Evolutionary conservation across 495 filamentous ascomycete species (phyloP), one percentile per base, ranked within the genome.

Genomic region (Niebla homalea): DNA sequence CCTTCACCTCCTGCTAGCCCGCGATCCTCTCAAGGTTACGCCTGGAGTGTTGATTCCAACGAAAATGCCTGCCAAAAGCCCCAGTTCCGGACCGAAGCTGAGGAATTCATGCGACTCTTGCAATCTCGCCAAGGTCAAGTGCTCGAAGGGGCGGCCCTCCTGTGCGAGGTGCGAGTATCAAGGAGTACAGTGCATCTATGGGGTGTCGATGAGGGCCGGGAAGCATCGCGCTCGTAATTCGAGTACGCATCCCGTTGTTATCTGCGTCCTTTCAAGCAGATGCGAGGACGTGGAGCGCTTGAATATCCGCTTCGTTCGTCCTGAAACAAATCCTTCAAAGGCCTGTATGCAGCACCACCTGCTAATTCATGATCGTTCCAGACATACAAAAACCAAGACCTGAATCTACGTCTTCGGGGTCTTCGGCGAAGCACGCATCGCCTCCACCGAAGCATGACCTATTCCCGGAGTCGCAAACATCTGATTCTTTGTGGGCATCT

Each of bases 91-190:
- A 26, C 48, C 41, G 48, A 50, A 50, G 21, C 38, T 50, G 18
- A 26, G 48, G 35, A 43, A 41, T 18, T 50, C 48, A 11, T 50
- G 48, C 48, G 48, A 50, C 32, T 41, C 48, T 15, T 50, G 48
- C 38, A 50, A 50, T 32, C 48, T 42, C 25, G 48, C 48, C 38
- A 50, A 50, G 36, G 48, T 50, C 36, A 50, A 50, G 18, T 50
- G 48, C 38, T 42, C 48, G 15, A 50, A 50, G 32, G 48, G 23
- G n/a, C 11, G 48, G 21, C 48, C 48, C n/a, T 50, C 40, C 8
- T 50, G 48, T 26, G 43, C 48, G 15, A 21, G 48, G 29, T 50
- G 48, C 29, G 48, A 19, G 20, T 21, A 29, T 21, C 47, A 49
- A 42, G 48, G 48, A 14, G 40, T 50, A 10, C 40, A 50, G 18